Evolutionary conservation across 495 filamentous ascomycete species (phyloP).

Genomic region (Penicillium coffeae): DNA sequence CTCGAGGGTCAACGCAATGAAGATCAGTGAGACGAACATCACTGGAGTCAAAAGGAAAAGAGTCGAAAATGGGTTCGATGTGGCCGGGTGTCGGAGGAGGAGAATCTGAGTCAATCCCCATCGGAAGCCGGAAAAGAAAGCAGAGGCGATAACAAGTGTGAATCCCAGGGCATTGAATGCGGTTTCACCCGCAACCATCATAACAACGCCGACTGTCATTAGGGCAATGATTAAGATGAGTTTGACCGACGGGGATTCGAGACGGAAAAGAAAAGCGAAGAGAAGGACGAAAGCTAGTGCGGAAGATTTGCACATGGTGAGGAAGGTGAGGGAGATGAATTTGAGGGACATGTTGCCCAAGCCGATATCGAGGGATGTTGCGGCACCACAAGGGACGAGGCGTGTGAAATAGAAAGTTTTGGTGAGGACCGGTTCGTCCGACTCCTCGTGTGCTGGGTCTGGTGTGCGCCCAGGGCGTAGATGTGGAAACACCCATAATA

Average conservation of each 20-base stretch:
- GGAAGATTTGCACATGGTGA: constrained; percentile 99
- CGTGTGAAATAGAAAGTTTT: constrained; percentile 87
- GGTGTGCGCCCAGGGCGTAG: constrained; percentile 64
- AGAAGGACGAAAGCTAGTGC: constrained; percentile 90
- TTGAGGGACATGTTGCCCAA: constrained; percentile 93
- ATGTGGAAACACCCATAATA: constrained; percentile 79
- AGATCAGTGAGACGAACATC: constrained; percentile 83
- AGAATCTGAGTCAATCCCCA: constrained; percentile 98
- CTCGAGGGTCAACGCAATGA: constrained; percentile 83
- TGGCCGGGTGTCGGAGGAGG: constrained; percentile 89
- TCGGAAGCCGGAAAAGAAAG: constrained; percentile 94
- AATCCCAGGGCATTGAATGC: constrained; percentile 87
- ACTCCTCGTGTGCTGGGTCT: constrained; percentile 42
- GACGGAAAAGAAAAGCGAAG: constrained; percentile 92
- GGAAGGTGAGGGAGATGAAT: constrained; percentile 95
- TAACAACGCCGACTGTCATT: constrained; percentile 93
- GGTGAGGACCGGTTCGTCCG: constrained; percentile 68
- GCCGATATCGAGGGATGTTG: constrained; percentile 94
- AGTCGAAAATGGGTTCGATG: constrained; percentile 91
- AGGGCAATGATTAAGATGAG: constrained; percentile 82
- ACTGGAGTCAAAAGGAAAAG: constrained; percentile 96
- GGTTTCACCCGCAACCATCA: constrained; percentile 99
- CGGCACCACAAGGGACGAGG: constrained; percentile 87
- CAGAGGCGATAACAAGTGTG: constrained; percentile 82
- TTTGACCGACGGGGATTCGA: constrained; percentile 82